Conservation (phyloP, 495 filamentous ascomycete genomes). For the Paragyromitra xinjiangensis region DNA sequence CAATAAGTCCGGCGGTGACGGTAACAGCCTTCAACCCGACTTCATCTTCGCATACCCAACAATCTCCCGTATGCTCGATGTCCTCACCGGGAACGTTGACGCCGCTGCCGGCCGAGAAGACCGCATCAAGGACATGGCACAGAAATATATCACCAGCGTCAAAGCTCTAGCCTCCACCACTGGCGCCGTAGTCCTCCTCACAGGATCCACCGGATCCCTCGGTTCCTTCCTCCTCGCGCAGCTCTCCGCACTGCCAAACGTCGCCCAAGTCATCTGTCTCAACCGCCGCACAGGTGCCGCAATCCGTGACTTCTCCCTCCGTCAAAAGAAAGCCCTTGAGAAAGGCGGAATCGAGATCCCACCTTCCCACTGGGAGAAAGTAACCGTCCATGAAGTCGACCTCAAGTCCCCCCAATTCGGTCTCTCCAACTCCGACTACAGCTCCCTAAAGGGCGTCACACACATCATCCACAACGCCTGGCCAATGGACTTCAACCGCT, state of each 20-base stretch:
- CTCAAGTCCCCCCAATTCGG: conserved; percentile 62
- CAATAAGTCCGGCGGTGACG: conserved; percentile 40
- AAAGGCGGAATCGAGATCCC: conserved; percentile 44
- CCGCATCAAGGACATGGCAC: conserved; percentile 47
- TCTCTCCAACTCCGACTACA: conserved; percentile 60
- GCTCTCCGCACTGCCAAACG: conserved; percentile 62
- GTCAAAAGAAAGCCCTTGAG: conserved; percentile 45
- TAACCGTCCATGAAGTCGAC: conserved; percentile 64
- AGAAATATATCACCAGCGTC: conserved; percentile 43
- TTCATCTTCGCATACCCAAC: conserved; percentile 45
- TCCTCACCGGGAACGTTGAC: conserved; percentile 14
- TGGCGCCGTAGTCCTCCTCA: conserved; percentile 61
- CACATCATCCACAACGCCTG: conserved; percentile 69
- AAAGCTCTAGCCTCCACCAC: conserved; percentile 10
- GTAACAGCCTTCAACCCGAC: conserved; percentile 29
- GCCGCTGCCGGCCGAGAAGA: conserved; percentile 32
- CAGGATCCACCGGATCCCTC: conserved; percentile 69
- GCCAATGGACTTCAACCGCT: conserved; percentile 65
- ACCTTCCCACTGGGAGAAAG: conserved; percentile 60
- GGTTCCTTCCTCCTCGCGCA: conserved; percentile 66
- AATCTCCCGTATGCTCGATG: conserved; percentile 31
- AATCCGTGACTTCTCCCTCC: conserved; percentile 32
- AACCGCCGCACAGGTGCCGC: conserved; percentile 59
- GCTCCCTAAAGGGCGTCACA: conserved; percentile 60
- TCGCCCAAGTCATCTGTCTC: conserved; percentile 65